A percentile compares a stretch with the other conserved stretches of the same genome.
Evolutionary conservation across 192 early-diverging fungal genomes (phyloP).

Genomic region (Podila minutissima): DNA sequence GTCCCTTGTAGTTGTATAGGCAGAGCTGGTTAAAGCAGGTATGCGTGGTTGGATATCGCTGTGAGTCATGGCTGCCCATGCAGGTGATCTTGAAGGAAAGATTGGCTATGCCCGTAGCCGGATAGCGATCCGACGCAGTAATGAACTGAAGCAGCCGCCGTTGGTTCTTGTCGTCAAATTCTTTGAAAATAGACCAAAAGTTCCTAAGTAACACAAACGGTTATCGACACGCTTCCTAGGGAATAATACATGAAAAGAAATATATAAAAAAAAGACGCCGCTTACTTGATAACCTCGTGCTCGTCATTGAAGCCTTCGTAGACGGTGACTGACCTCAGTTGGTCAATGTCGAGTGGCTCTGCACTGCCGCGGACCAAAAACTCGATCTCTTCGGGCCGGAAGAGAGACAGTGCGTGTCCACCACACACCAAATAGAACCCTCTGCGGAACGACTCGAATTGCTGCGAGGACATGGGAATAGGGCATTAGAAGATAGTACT

Average conservation of each 20-base stretch:
- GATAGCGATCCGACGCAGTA: conserved; percentile 93
- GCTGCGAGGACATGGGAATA: conserved; percentile 33
- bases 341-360: conserved; percentile 68
- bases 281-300: conserved; percentile 62
- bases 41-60: conserved; percentile 87
- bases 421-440: conserved; percentile 92
- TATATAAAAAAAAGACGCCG: neutral
- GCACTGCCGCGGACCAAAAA: conserved; percentile 87
- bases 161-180: conserved; percentile 71
- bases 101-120: conserved; percentile 76
- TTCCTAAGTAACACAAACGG: conserved; percentile 20
- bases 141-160: conserved; percentile 86
- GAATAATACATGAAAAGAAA: neutral
- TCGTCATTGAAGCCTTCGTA: conserved; percentile 72
- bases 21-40: conserved; percentile 96
- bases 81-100: conserved; percentile 78
- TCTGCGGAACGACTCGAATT: conserved; percentile 86
- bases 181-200: conserved; percentile 85
- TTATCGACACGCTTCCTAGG: neutral
- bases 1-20: conserved; percentile 78
- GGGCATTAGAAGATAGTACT: neutral
- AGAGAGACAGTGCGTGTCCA: conserved; percentile 86
- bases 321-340: conserved; percentile 60
- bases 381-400: conserved; percentile 94
- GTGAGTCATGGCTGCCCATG: conserved; percentile 65